Conservation (phyloP, 2,329 filamentous ascomycete genomes). For the Aureobasidium musti region DNA sequence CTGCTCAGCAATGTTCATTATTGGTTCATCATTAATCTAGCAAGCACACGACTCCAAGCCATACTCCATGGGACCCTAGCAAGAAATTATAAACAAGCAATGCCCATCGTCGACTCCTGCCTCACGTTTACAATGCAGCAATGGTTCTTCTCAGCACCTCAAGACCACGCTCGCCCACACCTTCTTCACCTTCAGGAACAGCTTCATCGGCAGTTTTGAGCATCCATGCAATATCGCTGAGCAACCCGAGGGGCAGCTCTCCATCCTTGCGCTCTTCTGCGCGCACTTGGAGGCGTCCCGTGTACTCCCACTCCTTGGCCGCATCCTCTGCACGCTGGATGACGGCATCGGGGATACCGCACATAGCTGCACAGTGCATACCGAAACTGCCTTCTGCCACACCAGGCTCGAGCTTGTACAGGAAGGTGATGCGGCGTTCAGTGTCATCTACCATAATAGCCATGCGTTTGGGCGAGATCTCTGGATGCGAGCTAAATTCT, state of each 20-base stretch:
- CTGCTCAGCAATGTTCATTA: not conserved
- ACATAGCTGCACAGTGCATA: constrained; percentile 99
- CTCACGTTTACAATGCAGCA: constrained; percentile 50
- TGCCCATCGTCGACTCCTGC: not conserved
- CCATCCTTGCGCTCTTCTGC: constrained; percentile 68
- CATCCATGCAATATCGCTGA: constrained; percentile 83
- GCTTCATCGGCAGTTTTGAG: constrained; percentile 58
- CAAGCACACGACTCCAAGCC: not conserved
- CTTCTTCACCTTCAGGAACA: constrained; percentile 40
- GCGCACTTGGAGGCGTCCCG: constrained; percentile 80
- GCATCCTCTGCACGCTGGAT: constrained; percentile 86
- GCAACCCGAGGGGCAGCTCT: constrained; percentile 79
- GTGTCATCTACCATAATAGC: constrained; percentile 88
- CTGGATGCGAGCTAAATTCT: constrained; percentile 86
- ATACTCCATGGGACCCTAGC: not conserved
- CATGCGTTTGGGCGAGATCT: constrained; percentile 86
- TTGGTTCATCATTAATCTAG: not conserved
- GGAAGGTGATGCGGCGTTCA: constrained; percentile 84
- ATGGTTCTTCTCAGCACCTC: constrained; percentile 61
- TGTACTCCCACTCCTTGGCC: constrained; percentile 93
- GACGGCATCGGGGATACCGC: constrained; percentile 80
- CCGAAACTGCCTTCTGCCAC: constrained; percentile 96
- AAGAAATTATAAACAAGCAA: not conserved
- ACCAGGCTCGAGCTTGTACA: constrained; percentile 91
- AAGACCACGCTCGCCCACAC: constrained; percentile 53